phyloP scores from a whole-genome alignment of 768 basidiomycete species.

The Naganishia vaughanmartiniae region DNA sequence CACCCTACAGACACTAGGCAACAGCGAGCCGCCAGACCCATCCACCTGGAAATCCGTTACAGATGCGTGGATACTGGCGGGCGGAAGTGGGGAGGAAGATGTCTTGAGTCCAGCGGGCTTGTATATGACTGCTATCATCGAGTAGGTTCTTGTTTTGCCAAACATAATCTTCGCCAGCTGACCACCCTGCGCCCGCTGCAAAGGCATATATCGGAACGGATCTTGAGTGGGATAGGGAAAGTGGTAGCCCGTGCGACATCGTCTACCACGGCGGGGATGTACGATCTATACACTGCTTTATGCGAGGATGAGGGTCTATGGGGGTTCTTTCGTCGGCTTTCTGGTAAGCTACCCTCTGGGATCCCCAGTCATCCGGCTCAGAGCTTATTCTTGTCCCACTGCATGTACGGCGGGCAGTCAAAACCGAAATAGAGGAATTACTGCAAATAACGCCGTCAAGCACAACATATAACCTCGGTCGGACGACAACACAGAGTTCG shows the following conservation, averaged over 20 bases:
- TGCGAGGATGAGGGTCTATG: slow-evolving; percentile 88
- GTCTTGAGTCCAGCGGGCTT: slow-evolving; percentile 77
- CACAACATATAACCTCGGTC: slow-evolving; percentile 10
- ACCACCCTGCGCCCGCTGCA: too few relatives aligned
- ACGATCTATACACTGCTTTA: slow-evolving; percentile 81
- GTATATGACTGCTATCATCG: slow-evolving; percentile 87
- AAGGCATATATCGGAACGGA: slow-evolving; percentile 62
- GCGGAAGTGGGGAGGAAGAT: slow-evolving; percentile 59
- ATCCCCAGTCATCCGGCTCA: background rate
- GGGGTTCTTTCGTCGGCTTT: slow-evolving; percentile 77
- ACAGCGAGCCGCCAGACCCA: slow-evolving; percentile 76
- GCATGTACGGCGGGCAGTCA: slow-evolving; percentile 29
- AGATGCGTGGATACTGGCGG: slow-evolving; percentile 64
- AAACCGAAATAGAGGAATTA: slow-evolving; percentile 35
- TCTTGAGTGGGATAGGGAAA: slow-evolving; percentile 75
- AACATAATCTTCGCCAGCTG: background rate
- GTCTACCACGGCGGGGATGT: slow-evolving; percentile 67
- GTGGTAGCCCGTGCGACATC: slow-evolving; percentile 84
- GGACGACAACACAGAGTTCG: background rate
- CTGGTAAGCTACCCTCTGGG: slow-evolving; percentile 46
- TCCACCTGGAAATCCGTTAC: slow-evolving; percentile 67
- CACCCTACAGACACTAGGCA: slow-evolving; percentile 83
- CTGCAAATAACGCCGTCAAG: slow-evolving; percentile 25
- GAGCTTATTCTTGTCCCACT: slow-evolving; percentile 4
- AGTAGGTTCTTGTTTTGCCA: slow-evolving; percentile 53